These are phyloP conservation scores for Saposhnikovia divaricata DNA, from an alignment of 129 eudicot genomes.

Conservation along the genomic window DNA sequence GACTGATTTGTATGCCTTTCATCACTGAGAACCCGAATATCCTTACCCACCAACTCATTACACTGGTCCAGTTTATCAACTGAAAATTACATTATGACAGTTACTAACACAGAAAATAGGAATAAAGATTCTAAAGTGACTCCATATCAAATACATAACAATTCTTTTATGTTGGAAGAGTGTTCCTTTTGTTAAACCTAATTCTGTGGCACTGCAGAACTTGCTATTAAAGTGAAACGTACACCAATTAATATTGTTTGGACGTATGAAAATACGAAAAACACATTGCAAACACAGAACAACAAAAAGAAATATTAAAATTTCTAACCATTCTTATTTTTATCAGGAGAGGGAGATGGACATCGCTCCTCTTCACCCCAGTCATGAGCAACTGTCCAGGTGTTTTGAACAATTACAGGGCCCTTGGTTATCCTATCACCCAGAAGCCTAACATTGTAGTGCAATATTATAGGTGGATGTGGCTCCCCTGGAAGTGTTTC, in stretches of 20 bases:
- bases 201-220: neutral
- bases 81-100: constrained; percentile 27
- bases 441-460: constrained; percentile 86
- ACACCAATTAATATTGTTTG: neutral
- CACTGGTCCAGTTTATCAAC: constrained; percentile 86
- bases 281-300: neutral
- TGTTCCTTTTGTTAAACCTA: neutral
- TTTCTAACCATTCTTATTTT: constrained; percentile 55
- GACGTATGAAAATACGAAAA: neutral
- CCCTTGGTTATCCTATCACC: constrained; percentile 82
- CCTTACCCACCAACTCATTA: constrained; percentile 78
- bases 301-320: neutral
- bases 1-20: constrained; percentile 29
- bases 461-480: constrained; percentile 84
- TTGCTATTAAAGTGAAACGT: neutral
- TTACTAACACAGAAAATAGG: constrained; percentile 2
- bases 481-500: constrained; percentile 95
- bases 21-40: constrained; percentile 11
- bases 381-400: constrained; percentile 90
- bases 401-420: constrained; percentile 91
- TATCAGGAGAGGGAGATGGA: constrained; percentile 55
- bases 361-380: constrained; percentile 99
- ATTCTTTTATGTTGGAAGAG: neutral
- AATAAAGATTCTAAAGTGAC: neutral
- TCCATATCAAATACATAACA: neutral